Evolutionary conservation across 2,329 filamentous ascomycete genomes (phyloP).

Genomic region (Botrytis byssoidea): DNA sequence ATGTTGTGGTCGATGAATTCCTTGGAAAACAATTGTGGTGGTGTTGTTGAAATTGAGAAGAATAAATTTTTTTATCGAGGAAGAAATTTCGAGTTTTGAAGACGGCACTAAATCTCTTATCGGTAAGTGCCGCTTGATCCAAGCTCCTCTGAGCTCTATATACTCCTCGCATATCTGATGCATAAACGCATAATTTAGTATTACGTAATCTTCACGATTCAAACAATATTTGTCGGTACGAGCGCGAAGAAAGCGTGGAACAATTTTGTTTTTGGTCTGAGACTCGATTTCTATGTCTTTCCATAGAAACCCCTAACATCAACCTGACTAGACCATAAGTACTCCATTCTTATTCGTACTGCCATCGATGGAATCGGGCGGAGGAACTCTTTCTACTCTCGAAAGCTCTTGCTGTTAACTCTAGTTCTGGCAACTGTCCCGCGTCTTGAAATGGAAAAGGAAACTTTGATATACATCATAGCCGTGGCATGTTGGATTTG

Average conservation of each 20-base stretch:
- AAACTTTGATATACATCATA: constrained; percentile 34
- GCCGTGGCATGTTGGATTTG: constrained; percentile 53
- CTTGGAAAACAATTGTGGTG: neutral
- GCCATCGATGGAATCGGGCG: neutral
- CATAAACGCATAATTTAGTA: neutral
- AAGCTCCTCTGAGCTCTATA: neutral
- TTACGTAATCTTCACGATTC: neutral
- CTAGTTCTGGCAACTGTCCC: neutral
- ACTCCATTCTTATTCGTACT: too few relatives aligned
- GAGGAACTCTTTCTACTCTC: neutral
- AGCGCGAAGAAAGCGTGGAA: neutral
- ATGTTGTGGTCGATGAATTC: constrained; percentile 17
- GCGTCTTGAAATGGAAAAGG: constrained; percentile 23
- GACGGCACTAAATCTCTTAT: neutral
- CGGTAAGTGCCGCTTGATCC: neutral
- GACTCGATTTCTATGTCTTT: neutral
- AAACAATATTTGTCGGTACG: neutral
- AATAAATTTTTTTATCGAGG: neutral
- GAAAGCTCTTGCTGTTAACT: neutral
- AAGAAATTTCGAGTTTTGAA: constrained; percentile 6
- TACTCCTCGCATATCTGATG: too few relatives aligned
- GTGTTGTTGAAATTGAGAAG: neutral
- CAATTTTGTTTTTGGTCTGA: neutral
- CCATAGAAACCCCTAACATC: neutral
- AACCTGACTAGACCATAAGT: neutral